Base-by-base conservation (phyloP, 352 stramenopile genomes). In the Phytophthora sp. region DNA sequence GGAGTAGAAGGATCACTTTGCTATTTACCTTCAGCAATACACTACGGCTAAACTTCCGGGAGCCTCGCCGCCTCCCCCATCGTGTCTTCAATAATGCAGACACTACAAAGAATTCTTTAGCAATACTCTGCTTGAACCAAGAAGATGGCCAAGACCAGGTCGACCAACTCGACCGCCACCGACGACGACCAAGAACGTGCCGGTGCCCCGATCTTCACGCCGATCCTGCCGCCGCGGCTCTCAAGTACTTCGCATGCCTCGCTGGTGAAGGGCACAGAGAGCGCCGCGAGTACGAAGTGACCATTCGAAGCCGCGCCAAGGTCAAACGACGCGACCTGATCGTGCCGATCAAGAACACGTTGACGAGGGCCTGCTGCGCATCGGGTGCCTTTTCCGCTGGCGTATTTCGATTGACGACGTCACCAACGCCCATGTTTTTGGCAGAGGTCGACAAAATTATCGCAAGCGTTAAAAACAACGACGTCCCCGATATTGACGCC, bases 101-200 rank as follows among this genome's bases (percentile, higher is more conserved):
- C 16, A 44, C 36, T n/a, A 44, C 36, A 44, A 52, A 50, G 11
- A 35, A 50, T 33, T 50, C 7, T 31, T 50, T 50, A 33, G 42
- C 20, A 12, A 13, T 50, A 29, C n/a, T 47, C 15, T 9, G 21
- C 13, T 9, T 44, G 36, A 5, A 23, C 11, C 16, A 50, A 13
- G 6, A 50, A 29, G 7, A 50, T 50, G 42, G 4, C 42, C 23
- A 50, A 50, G 42, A 33, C 42, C 4, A 23, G 16, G 23, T 20
- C 42, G 11, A 50, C 8, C 42, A 31, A 29, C 11, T 9, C 23
- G 5, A 31, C 42, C 1, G 15, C 4, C 8, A 27, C 23, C 0
- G 11, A 50, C 2, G 42, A 6, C 20, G 42, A 50, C 11, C 1
- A 18, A 5, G 9, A 29, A 2, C 12, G 23, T n/a, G 42, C 13